Evolutionary conservation across 2,329 filamentous ascomycete genomes (phyloP), one percentile per base, ranked within the genome.

Genomic region (Colletotrichum acutatum): DNA sequence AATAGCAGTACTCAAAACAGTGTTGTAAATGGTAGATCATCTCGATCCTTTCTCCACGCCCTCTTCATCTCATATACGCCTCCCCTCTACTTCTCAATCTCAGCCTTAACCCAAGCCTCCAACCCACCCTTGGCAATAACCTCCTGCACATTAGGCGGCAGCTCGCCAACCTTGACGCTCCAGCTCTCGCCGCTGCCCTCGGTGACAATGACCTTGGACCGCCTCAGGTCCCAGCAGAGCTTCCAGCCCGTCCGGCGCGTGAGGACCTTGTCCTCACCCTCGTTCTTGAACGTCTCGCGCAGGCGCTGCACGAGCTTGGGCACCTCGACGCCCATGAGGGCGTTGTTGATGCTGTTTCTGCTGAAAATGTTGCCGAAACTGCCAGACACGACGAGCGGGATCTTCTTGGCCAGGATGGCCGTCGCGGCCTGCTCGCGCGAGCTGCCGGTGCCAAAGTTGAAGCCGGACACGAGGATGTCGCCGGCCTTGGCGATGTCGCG

Each of bases 361-460:
- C 86, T 88, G 80, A 97, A 97, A 80, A 96, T 97, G 83, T 95
- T 97, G 68, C 92, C 91, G 78, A 97, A 95, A 83, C 91, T 95
- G 60, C 93, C 94, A 0, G 93, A 88, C 0, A 97, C 91, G 1
- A 97, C 94, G 2, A 97, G 89, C 0, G 92, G 93, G 71, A 97
- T 95, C 76, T 92, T 83, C 83, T 92, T 94, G 19, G 95, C 94
- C 1, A 97, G 86, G 68, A 97, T 93, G 0, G 95, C 93, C 0
- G 96, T 98, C 0, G 95, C 95, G 6, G 95, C 95, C 82, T 98
- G 94, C 82, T 98, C 95, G 67, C 95, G 86, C 1, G 91, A 95
- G 69, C 87, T 90, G 22, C 95, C 95, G 76, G 92, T 95, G 60
- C 96, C 96, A 79, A 98, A 98, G 85, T 97, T 97, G 86, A 92